These are phyloP conservation scores for Emiliania huxleyi DNA, from an alignment of 78 protist species.

Conservation along the genomic window DNA sequence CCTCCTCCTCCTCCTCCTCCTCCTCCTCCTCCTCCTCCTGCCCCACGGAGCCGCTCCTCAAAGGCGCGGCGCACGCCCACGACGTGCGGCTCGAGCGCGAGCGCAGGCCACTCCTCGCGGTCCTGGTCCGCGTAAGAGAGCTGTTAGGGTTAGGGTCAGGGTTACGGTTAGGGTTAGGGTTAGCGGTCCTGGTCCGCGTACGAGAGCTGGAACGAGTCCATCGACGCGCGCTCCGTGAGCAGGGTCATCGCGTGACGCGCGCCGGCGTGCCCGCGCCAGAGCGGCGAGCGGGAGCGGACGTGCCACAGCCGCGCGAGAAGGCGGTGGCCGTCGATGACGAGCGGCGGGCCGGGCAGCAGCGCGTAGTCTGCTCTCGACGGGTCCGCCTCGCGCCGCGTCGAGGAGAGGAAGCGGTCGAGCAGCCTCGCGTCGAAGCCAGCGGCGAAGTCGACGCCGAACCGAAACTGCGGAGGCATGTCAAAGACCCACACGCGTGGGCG, in stretches of 20 bases:
- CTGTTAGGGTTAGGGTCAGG: too few relatives aligned
- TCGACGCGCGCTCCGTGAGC: background rate
- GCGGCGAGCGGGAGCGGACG: background rate
- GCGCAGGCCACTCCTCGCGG: background rate
- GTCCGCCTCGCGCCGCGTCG: background rate
- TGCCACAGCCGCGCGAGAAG: constrained; percentile 10
- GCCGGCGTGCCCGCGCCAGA: background rate
- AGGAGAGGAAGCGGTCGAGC: background rate
- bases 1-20: too few relatives aligned
- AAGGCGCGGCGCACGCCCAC: background rate
- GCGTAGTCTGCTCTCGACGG: background rate
- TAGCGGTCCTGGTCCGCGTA: background rate
- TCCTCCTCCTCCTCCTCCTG: background rate
- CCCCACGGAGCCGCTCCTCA: background rate
- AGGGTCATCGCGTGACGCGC: background rate
- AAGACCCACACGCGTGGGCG: background rate
- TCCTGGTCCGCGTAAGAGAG: too few relatives aligned
- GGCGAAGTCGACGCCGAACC: background rate
- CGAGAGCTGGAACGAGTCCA: background rate
- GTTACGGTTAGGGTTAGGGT: too few relatives aligned
- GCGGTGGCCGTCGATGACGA: background rate
- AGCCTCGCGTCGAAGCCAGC: background rate
- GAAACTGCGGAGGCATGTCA: background rate
- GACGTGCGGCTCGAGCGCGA: background rate
- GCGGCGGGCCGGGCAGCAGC: background rate